These are phyloP conservation scores for Phaeoacremonium minimum DNA, from an alignment of 2,329 filamentous ascomycete species.

Conservation along the genomic window DNA sequence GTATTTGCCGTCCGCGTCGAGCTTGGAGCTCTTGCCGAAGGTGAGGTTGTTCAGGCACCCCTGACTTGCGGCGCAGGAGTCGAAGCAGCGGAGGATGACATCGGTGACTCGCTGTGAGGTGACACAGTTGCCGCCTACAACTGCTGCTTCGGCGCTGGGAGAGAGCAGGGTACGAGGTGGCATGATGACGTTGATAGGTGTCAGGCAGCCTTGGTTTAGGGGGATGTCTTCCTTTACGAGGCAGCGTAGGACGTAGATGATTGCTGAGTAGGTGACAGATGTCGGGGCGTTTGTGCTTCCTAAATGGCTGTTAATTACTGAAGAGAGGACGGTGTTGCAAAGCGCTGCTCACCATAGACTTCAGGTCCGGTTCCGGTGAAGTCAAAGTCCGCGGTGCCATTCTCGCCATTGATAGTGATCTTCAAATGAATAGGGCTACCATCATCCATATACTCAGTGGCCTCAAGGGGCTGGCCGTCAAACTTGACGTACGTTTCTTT, in stretches of 20 bases:
- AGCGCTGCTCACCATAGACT: constrained; percentile 46
- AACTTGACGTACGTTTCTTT: constrained; percentile 61
- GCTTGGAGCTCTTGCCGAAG: constrained; percentile 13
- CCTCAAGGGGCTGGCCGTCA: constrained; percentile 58
- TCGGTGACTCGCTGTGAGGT: constrained; percentile 27
- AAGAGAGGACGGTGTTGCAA: no score
- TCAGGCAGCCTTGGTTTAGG: constrained; percentile 31
- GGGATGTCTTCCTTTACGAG: constrained; percentile 29
- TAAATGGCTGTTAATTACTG: not conserved
- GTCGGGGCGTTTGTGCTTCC: constrained; percentile 10
- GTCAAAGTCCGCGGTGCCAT: constrained; percentile 68
- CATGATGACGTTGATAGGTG: constrained; percentile 25
- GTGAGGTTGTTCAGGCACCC: constrained; percentile 23
- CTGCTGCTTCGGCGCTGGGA: constrained; percentile 17
- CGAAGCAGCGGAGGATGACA: constrained; percentile 24
- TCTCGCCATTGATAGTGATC: constrained; percentile 51
- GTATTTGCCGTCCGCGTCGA: constrained; percentile 14
- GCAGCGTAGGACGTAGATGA: constrained; percentile 32
- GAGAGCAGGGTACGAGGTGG: constrained; percentile 26
- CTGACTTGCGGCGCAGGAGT: constrained; percentile 15
- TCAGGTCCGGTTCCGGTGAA: constrained; percentile 68
- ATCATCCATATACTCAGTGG: constrained; percentile 73
- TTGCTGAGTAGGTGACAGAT: constrained; percentile 20
- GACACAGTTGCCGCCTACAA: constrained; percentile 35
- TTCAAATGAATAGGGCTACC: constrained; percentile 19